Percentiles rank a stretch among this genome's conserved stretches.
Evolutionary conservation across 2,329 filamentous ascomycete genomes (phyloP).

Genomic region (Endoconidiophora laricicola): DNA sequence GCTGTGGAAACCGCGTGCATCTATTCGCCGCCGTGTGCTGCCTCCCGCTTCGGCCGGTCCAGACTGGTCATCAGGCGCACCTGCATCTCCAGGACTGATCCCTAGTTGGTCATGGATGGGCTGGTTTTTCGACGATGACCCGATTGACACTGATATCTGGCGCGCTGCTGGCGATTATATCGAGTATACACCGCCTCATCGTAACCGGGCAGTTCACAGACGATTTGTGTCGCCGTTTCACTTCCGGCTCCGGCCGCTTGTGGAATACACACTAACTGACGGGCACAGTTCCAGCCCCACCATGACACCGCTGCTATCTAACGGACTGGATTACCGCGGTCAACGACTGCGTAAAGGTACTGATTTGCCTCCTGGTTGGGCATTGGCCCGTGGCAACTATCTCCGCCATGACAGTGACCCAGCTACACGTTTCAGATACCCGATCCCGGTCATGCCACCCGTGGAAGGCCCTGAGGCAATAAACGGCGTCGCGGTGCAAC

Average conservation of each 20-base stretch:
- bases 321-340: conserved; percentile 25
- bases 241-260: conserved; percentile 24
- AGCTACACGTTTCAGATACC: conserved; percentile 25
- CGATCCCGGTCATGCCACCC: conserved; percentile 21
- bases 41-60: conserved; percentile 6
- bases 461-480: conserved; percentile 3
- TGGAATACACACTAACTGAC: conserved; percentile 27
- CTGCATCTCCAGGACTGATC: conserved; percentile 19
- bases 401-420: conserved; percentile 26
- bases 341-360: conserved; percentile 21
- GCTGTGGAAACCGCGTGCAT: conserved; percentile 28
- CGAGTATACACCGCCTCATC: conserved; percentile 21
- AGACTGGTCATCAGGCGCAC: conserved; percentile 14
- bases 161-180: conserved; percentile 28
- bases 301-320: conserved; percentile 22
- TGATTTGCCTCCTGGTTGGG: conserved; percentile 25
- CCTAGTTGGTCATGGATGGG: conserved; percentile 33
- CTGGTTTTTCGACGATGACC: conserved; percentile 29
- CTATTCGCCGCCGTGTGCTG: conserved; percentile 21
- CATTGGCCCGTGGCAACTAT: conserved; percentile 19
- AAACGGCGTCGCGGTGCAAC: conserved; percentile 14
- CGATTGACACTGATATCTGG: conserved; percentile 27
- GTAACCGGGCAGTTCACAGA: conserved; percentile 20
- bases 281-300: conserved; percentile 15
- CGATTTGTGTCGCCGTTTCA: conserved; percentile 22